phyloP scores from a whole-genome alignment of 805 yeast genomes.

The Nakazawaea wyomingensis region DNA sequence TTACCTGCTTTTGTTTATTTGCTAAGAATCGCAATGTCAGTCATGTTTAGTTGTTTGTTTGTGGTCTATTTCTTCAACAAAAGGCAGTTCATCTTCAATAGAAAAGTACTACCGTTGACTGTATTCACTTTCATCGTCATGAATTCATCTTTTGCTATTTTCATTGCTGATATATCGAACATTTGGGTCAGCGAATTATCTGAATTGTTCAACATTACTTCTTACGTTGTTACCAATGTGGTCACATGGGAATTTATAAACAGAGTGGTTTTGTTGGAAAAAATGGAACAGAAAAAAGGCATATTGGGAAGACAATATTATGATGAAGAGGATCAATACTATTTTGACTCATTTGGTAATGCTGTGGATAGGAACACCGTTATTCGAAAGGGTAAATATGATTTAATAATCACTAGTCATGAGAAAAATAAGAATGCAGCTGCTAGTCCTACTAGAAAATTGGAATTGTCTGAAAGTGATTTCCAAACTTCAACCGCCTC shows the following conservation, averaged over 20 bases:
- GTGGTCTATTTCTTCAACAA: slow-evolving; percentile 50
- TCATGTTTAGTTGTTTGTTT: slow-evolving; percentile 62
- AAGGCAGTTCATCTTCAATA: slow-evolving; percentile 41
- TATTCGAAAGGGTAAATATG: slow-evolving; percentile 13
- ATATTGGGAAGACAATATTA: slow-evolving; percentile 70
- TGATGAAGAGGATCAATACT: slow-evolving; percentile 50
- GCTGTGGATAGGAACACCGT: slow-evolving; percentile 1
- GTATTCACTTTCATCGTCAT: slow-evolving; percentile 49
- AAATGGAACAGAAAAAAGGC: slow-evolving; percentile 60
- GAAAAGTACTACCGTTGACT: slow-evolving; percentile 47
- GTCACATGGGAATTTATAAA: slow-evolving; percentile 87
- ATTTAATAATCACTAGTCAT: slow-evolving; percentile 10
- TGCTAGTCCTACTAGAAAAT: background rate
- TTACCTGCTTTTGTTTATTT: slow-evolving; percentile 72
- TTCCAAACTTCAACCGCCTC: background rate
- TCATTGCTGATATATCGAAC: slow-evolving; percentile 70
- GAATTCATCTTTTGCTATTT: slow-evolving; percentile 60
- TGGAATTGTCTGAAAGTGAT: background rate
- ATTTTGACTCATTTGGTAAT: slow-evolving; percentile 31
- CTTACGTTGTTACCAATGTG: slow-evolving; percentile 67
- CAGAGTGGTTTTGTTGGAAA: slow-evolving; percentile 51
- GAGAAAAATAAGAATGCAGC: slow-evolving; percentile 16
- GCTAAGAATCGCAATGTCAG: slow-evolving; percentile 64
- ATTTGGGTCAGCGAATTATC: slow-evolving; percentile 72
- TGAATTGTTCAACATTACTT: slow-evolving; percentile 66